These are phyloP conservation scores for Oryza glaberrima DNA, from an alignment of 176 grass and related monocot species.

Conservation along the genomic window DNA sequence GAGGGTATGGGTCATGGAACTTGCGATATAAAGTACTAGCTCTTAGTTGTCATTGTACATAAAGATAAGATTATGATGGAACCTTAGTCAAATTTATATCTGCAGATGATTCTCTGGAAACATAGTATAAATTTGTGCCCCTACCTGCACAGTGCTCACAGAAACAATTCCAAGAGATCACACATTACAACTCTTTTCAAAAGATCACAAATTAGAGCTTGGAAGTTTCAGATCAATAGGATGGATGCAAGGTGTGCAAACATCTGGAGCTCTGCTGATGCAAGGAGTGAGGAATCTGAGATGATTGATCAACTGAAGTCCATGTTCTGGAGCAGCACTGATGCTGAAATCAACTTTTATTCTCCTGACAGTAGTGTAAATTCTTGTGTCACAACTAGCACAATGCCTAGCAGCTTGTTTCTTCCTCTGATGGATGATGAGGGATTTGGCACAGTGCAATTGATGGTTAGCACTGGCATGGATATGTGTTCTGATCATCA, in stretches of 20 bases:
- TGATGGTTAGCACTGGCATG: not conserved
- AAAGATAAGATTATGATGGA: constrained; percentile 20
- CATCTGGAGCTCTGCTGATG: constrained; percentile 18
- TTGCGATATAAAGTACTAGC: constrained; percentile 23
- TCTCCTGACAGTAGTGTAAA: constrained; percentile 25
- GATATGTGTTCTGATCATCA: constrained; percentile 19
- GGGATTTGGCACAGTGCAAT: not conserved
- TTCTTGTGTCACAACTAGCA: constrained; percentile 40
- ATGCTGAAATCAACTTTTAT: constrained; percentile 26
- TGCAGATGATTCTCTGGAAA: constrained; percentile 24
- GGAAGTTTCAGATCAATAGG: not conserved
- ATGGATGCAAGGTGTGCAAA: constrained; percentile 41
- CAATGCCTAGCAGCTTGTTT: constrained; percentile 5
- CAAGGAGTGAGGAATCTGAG: constrained; percentile 48
- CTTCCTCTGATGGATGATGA: not conserved
- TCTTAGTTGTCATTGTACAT: constrained; percentile 38
- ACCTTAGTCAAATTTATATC: constrained; percentile 45
- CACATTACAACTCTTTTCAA: not conserved
- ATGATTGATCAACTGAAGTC: constrained; percentile 54
- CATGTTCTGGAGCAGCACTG: constrained; percentile 47
- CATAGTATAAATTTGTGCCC: constrained; percentile 33
- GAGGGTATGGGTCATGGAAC: not conserved
- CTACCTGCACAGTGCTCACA: constrained; percentile 12
- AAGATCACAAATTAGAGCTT: not conserved
- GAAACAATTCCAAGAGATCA: not conserved